Evolutionary conservation across 768 basidiomycete species (phyloP).

Genomic region (Royoungia palumana): DNA sequence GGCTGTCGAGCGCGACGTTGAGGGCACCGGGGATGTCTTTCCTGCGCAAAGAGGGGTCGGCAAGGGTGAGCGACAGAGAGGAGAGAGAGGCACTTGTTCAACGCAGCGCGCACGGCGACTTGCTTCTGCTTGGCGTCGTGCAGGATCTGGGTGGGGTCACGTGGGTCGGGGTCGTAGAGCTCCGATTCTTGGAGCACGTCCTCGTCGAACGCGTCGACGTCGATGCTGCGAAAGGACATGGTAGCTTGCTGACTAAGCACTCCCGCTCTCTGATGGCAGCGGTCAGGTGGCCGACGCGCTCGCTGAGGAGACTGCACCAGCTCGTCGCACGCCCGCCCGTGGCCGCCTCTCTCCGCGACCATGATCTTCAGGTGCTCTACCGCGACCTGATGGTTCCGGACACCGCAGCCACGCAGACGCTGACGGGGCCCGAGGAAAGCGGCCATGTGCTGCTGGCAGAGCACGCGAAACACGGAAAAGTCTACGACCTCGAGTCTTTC

Average conservation of each 20-base stretch:
- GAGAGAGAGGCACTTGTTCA: slow-evolving; percentile 61
- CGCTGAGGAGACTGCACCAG: slow-evolving; percentile 21
- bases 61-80: too few relatives aligned
- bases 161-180: slow-evolving; percentile 82
- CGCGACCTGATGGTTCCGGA: slow-evolving; percentile 36
- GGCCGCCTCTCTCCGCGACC: slow-evolving; percentile 20
- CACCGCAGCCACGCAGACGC: slow-evolving; percentile 4
- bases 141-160: slow-evolving; percentile 69
- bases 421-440: slow-evolving; percentile 27
- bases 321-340: background rate
- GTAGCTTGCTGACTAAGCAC: background rate
- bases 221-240: slow-evolving; percentile 84
- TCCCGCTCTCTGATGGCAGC: too few relatives aligned
- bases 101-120: slow-evolving; percentile 61
- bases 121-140: slow-evolving; percentile 76
- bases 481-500: slow-evolving; percentile 43
- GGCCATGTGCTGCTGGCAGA: slow-evolving; percentile 48
- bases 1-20: slow-evolving; percentile 62
- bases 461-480: slow-evolving; percentile 47
- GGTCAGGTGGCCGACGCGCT: too few relatives aligned
- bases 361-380: slow-evolving; percentile 32
- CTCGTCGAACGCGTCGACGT: slow-evolving; percentile 92
- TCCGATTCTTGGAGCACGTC: slow-evolving; percentile 83
- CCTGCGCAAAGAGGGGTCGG: slow-evolving; percentile 36
- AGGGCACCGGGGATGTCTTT: slow-evolving; percentile 77